Evolutionary conservation across 2,329 filamentous ascomycete species (phyloP), one percentile per base, ranked within the genome.

Genomic region (Thelonectria discophora): DNA sequence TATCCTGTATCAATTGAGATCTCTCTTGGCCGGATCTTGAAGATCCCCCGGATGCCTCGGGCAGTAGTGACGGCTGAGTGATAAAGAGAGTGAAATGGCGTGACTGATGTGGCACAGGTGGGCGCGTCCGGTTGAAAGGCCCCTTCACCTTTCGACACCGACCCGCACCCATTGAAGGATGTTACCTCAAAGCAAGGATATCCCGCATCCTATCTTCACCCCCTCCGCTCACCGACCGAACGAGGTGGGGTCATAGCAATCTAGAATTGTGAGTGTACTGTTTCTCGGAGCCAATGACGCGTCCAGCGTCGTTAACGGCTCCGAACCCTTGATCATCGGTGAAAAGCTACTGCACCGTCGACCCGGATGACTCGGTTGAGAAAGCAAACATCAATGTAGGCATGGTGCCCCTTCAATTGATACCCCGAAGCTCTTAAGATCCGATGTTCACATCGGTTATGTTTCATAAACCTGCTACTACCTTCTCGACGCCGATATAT

Each of bases 401-500:
- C 4, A 30, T 30, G 7, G 3, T 24, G 21, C 21, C 21, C 27
- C 27, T 30, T 30, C 5, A 30, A 30, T 10, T 30, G 6, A 9
- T 30, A 30, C 5, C 9, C 27, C 9, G 2, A 8, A 30, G 27
- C 27, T 30, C 27, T 30, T 30, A 30, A 30, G 27, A 30, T 30
- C 27, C 27, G 4, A 30, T 9, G 27, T 30, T 30, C 7, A 8
- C 27, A 30, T 30, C 27, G 5, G 37, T 9, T 6, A n/a, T 12
- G 11, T 34, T 24, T 45, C 15, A 21, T 55, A 27, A 3, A 17
- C 47, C 42, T 18, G 15, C 17, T 17, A n/a, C n/a, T 32, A 40
- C 43, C 45, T 46, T 51, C 47, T 47, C 58, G 55, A 56, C 42
- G 52, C 58, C 58, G 34, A 32, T 55, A 60, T 47, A 60, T 59